phyloP scores from a whole-genome alignment of 805 yeast species.

The Candida sphagnicola region DNA sequence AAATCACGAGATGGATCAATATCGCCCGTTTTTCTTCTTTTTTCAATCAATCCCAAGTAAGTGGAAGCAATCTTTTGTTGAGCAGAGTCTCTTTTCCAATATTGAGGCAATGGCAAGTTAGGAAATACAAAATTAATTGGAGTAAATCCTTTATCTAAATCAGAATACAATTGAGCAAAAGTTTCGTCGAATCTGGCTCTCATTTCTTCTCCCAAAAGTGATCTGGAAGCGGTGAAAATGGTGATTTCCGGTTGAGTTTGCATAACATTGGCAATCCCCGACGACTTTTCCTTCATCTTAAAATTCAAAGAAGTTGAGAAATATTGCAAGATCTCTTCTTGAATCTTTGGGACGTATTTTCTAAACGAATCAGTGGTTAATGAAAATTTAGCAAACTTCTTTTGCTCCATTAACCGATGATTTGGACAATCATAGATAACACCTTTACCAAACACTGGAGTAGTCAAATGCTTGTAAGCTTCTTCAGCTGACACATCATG shows the following conservation, averaged over 20 bases:
- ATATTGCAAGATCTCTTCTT: slow-evolving; percentile 69
- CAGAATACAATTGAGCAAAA: slow-evolving; percentile 82
- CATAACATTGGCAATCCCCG: slow-evolving; percentile 65
- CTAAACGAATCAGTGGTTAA: slow-evolving; percentile 81
- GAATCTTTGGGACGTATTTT: slow-evolving; percentile 82
- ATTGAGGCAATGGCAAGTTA: slow-evolving; percentile 82
- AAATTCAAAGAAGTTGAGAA: slow-evolving; percentile 52
- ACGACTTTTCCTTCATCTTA: slow-evolving; percentile 25
- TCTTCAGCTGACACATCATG: slow-evolving; percentile 94
- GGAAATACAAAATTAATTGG: slow-evolving; percentile 96
- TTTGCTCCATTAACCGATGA: slow-evolving; percentile 92
- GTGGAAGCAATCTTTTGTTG: slow-evolving; percentile 77
- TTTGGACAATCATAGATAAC: slow-evolving; percentile 97
- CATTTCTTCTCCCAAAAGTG: slow-evolving; percentile 88
- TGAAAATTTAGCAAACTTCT: slow-evolving; percentile 91
- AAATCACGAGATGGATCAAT: slow-evolving; percentile 77
- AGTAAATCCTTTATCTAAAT: slow-evolving; percentile 94
- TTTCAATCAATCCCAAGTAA: slow-evolving; percentile 70
- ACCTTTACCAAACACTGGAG: slow-evolving; percentile 98
- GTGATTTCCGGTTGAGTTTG: slow-evolving; percentile 91
- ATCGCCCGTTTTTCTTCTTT: slow-evolving; percentile 74
- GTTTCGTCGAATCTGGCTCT: slow-evolving; percentile 76
- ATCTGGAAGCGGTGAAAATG: slow-evolving; percentile 91
- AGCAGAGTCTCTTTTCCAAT: slow-evolving; percentile 82
- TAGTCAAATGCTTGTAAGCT: slow-evolving; percentile 93